Evolutionary conservation across 1,284 basidiomycete genomes (phyloP).

Genomic region (Trichosporon inkin): DNA sequence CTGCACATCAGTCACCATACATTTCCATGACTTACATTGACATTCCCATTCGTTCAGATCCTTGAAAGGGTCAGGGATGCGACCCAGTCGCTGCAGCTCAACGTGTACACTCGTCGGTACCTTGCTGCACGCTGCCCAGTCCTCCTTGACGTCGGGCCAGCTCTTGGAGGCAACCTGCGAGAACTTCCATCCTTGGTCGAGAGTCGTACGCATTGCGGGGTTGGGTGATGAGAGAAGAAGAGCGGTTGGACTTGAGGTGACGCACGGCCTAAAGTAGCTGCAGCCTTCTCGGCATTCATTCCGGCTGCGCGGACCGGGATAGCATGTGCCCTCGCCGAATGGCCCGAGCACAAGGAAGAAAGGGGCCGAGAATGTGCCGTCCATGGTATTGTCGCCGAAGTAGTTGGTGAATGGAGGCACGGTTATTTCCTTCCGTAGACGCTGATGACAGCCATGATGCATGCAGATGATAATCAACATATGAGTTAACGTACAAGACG

Average conservation of each 20-base stretch:
- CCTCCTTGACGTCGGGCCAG: constrained; percentile 23
- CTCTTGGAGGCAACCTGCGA: constrained; percentile 26
- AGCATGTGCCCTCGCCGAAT: not conserved
- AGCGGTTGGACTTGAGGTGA: not conserved
- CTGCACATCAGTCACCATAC: constrained; percentile 50
- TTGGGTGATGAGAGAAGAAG: not conserved
- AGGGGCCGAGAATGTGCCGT: constrained; percentile 6
- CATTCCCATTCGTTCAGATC: constrained; percentile 79
- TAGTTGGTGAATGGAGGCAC: too few species aligned
- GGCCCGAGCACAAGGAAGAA: not conserved
- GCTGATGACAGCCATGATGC: too few species aligned
- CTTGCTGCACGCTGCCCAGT: constrained; percentile 27
- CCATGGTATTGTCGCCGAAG: too few species aligned
- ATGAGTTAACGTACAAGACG: too few species aligned
- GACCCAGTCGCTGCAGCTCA: constrained; percentile 66
- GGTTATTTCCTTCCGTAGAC: too few species aligned
- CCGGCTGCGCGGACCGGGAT: not conserved
- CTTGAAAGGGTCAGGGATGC: constrained; percentile 72
- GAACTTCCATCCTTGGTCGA: constrained; percentile 25
- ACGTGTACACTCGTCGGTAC: constrained; percentile 79
- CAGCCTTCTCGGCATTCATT: not conserved
- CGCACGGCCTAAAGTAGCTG: not conserved
- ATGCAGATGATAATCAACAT: too few species aligned
- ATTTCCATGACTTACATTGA: constrained; percentile 60
- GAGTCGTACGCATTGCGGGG: not conserved